Evolutionary conservation across 2,329 filamentous ascomycete species (phyloP).

Genomic region (Orbilia quercus): DNA sequence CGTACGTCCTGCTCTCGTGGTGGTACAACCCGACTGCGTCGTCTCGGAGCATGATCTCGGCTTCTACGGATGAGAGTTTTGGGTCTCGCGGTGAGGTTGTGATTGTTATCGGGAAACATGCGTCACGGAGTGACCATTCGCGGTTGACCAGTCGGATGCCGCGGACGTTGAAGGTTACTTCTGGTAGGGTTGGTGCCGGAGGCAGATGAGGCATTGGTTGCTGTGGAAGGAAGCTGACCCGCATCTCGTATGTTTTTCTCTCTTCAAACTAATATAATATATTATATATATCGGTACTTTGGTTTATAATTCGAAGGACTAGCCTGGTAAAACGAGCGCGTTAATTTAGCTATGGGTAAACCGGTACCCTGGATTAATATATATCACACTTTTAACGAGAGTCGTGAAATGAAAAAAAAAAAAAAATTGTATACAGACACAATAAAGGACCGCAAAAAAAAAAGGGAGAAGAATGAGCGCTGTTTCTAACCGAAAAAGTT

Average conservation of each 20-base stretch:
- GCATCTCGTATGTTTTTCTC: conserved; percentile 6
- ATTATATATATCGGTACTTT: neutral
- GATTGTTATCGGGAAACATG: conserved; percentile 37
- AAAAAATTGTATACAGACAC: conserved; percentile 2
- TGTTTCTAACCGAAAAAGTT: conserved; percentile 24
- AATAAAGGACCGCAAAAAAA: conserved; percentile 5
- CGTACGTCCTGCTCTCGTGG: conserved; percentile 40
- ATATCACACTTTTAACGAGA: neutral
- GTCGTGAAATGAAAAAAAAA: neutral
- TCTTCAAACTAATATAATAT: neutral
- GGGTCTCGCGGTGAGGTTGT: conserved; percentile 27
- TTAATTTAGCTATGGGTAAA: neutral
- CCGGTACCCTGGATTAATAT: conserved; percentile 9
- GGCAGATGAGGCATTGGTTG: conserved; percentile 20
- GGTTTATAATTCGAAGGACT: neutral
- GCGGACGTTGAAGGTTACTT: conserved; percentile 44
- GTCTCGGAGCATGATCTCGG: conserved; percentile 35
- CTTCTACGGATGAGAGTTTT: conserved; percentile 26
- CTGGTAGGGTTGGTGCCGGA: conserved; percentile 17
- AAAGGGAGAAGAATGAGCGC: conserved; percentile 7
- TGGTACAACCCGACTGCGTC: conserved; percentile 47
- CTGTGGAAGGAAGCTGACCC: conserved; percentile 11
- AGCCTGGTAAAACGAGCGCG: neutral
- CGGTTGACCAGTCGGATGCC: conserved; percentile 38
- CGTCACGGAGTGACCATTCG: conserved; percentile 38